A percentile compares a stretch with the other conserved stretches of the same genome.
phyloP scores from a whole-genome alignment of 441 rosid genomes.

The Corymbia calophylla region DNA sequence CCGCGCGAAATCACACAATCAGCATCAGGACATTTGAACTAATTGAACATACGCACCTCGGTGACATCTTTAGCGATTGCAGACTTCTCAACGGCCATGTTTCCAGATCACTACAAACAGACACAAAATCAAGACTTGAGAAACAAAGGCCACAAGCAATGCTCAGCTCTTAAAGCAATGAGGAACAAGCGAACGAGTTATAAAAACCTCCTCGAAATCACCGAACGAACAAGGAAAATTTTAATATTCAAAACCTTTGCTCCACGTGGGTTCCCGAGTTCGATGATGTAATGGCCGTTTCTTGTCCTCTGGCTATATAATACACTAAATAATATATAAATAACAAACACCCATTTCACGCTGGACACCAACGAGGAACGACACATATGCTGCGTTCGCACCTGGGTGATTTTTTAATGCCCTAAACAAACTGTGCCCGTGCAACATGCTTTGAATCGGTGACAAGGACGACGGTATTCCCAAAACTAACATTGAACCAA shows the following conservation, averaged over 20 bases:
- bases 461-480: not conserved
- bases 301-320: not conserved
- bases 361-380: not conserved
- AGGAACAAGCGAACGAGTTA: not conserved
- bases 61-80: slow-evolving; percentile 78
- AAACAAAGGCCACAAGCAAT: not conserved
- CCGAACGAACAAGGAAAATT: not conserved
- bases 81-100: slow-evolving; percentile 33
- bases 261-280: not conserved
- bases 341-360: not conserved
- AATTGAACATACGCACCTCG: slow-evolving; percentile 37
- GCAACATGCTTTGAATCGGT: not conserved
- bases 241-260: not conserved
- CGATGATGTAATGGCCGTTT: not conserved
- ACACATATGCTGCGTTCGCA: not conserved
- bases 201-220: not conserved
- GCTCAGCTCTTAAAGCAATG: not conserved
- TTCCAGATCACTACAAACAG: not conserved
- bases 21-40: not conserved
- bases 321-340: not conserved
- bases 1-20: not conserved
- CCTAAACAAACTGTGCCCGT: not conserved
- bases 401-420: not conserved
- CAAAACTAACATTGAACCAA: not conserved
- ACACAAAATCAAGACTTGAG: not conserved